phyloP scores from a whole-genome alignment of 1,284 basidiomycete genomes.

The Trametes versicolor region DNA sequence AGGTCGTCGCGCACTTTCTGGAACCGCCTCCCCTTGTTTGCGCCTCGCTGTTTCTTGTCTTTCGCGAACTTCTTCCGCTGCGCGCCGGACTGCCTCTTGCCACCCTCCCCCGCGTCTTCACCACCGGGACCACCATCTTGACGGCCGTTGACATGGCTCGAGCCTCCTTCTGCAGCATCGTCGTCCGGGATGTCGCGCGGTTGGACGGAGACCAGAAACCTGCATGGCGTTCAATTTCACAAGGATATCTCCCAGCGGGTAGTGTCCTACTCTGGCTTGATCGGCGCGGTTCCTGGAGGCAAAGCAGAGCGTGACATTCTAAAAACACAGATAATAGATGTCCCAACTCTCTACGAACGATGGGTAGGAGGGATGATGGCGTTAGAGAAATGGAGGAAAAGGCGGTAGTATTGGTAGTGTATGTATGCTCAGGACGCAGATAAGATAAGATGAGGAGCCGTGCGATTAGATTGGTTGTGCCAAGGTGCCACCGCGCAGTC shows the following conservation, averaged over 20 bases:
- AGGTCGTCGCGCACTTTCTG: conserved; percentile 77
- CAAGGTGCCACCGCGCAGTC: too few relatives aligned
- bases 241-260: neutral
- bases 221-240: conserved; percentile 40
- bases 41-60: conserved; percentile 75
- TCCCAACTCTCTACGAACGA: too few relatives aligned
- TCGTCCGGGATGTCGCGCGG: conserved; percentile 66
- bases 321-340: neutral
- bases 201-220: conserved; percentile 64
- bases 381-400: too few relatives aligned
- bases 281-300: conserved; percentile 70
- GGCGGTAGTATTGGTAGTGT: too few relatives aligned
- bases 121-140: conserved; percentile 40
- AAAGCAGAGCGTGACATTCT: conserved; percentile 14
- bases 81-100: conserved; percentile 43
- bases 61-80: conserved; percentile 59
- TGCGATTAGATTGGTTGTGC: too few relatives aligned
- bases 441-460: too few relatives aligned
- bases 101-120: conserved; percentile 38
- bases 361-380: too few relatives aligned
- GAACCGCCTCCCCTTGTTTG: conserved; percentile 83
- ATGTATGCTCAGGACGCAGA: too few relatives aligned
- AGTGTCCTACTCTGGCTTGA: conserved; percentile 76
- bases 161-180: conserved; percentile 78
- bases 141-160: conserved; percentile 49